Conservation (phyloP, 176 grass and related monocot species). For the Rhynchospora pubera region DNA sequence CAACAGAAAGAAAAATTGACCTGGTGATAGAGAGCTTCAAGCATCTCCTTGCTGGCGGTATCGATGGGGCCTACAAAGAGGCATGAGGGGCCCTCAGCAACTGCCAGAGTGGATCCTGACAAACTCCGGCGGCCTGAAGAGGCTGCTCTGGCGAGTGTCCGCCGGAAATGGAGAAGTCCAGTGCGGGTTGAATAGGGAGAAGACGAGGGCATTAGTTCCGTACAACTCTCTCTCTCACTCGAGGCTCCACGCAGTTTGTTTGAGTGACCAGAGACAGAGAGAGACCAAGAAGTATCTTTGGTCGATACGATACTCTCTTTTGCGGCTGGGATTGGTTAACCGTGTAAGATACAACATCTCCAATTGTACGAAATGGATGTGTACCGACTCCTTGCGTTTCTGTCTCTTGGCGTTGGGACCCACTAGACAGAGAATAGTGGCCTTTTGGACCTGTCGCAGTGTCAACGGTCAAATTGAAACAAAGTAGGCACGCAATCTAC, state of each 20-base stretch:
- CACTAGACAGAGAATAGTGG: not conserved
- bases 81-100: constrained; percentile 69
- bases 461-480: not conserved
- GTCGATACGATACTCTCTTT: not conserved
- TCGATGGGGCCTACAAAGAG: constrained; percentile 89
- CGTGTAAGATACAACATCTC: not conserved
- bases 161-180: constrained; percentile 27
- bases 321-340: constrained; percentile 23
- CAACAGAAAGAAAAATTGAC: constrained; percentile 19
- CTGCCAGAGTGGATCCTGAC: not conserved
- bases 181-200: constrained; percentile 21
- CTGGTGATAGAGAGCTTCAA: constrained; percentile 90
- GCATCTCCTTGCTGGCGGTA: constrained; percentile 88
- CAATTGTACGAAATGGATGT: not conserved
- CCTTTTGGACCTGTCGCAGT: not conserved
- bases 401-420: not conserved
- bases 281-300: constrained; percentile 10
- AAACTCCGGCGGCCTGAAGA: constrained; percentile 17
- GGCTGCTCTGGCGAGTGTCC: not conserved
- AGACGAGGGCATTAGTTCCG: constrained; percentile 7
- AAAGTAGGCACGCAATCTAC: not conserved
- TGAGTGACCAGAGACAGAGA: not conserved
- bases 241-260: constrained; percentile 1
- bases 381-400: not conserved
- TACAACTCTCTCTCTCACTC: not conserved